These are phyloP conservation scores for Rhizophagus prolifer DNA, from an alignment of 192 early-diverging fungal species.

Conservation along the genomic window DNA sequence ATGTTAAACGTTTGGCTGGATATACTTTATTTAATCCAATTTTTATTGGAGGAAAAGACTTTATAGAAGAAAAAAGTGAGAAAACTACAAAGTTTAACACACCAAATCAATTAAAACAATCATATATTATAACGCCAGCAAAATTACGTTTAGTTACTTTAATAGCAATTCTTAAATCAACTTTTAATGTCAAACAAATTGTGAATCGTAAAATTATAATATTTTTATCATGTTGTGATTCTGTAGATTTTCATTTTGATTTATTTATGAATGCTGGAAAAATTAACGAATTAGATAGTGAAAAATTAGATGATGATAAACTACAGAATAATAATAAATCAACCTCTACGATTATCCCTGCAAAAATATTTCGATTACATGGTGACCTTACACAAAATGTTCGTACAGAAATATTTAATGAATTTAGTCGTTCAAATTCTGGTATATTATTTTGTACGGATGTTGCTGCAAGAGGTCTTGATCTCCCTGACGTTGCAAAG, in stretches of 20 bases:
- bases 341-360: conserved; percentile 61
- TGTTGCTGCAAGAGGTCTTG: conserved; percentile 96
- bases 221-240: conserved; percentile 91
- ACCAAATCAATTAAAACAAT: conserved; percentile 87
- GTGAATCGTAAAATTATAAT: conserved; percentile 73
- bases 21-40: conserved; percentile 74
- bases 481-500: conserved; percentile 87
- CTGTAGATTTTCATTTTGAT: conserved; percentile 94
- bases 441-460: conserved; percentile 93
- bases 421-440: conserved; percentile 63
- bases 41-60: conserved; percentile 68
- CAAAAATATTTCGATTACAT: conserved; percentile 80
- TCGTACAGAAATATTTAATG: conserved; percentile 73
- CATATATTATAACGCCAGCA: conserved; percentile 81
- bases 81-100: conserved; percentile 55
- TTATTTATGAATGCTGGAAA: conserved; percentile 68
- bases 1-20: conserved; percentile 81
- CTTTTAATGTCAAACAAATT: conserved; percentile 33
- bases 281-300: conserved; percentile 29
- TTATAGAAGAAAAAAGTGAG: conserved; percentile 43
- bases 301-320: conserved; percentile 42
- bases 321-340: conserved; percentile 37
- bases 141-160: conserved; percentile 91
- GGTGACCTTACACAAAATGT: conserved; percentile 81
- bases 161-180: conserved; percentile 66